Evolutionary conservation across 2,329 filamentous ascomycete genomes (phyloP).

Genomic region (Fulvia fulva): DNA sequence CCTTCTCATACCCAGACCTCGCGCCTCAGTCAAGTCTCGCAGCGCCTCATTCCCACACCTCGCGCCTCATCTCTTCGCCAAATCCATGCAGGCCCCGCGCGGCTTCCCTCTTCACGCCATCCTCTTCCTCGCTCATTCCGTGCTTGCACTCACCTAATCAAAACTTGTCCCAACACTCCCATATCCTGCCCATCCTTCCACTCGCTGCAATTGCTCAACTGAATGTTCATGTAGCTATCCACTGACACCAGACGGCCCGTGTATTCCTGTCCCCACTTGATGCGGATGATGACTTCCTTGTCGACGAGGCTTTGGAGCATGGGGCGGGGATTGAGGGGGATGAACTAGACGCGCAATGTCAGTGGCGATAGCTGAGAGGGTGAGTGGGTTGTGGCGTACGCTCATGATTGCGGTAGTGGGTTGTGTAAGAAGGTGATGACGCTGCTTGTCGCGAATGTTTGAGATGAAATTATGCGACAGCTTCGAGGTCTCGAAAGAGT

Average conservation of each 20-base stretch:
- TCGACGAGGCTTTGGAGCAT: slow-evolving; percentile 95
- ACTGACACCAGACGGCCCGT: slow-evolving; percentile 87
- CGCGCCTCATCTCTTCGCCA: not conserved
- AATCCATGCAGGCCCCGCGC: too few species aligned
- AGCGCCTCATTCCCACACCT: not conserved
- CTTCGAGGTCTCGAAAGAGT: not conserved
- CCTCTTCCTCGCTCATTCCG: too few species aligned
- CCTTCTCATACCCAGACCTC: not conserved
- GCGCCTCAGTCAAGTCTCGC: too few species aligned
- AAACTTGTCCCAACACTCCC: slow-evolving; percentile 79
- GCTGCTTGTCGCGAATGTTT: not conserved
- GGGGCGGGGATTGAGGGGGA: slow-evolving; percentile 93
- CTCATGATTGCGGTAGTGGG: slow-evolving; percentile 21
- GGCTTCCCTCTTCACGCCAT: too few species aligned
- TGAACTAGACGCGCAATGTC: slow-evolving; percentile 56
- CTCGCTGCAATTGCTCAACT: slow-evolving; percentile 86
- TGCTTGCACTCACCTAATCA: slow-evolving; percentile 66
- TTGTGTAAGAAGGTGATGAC: not conserved
- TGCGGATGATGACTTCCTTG: slow-evolving; percentile 81
- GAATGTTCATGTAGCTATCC: slow-evolving; percentile 99
- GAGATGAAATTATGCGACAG: slow-evolving; percentile 1
- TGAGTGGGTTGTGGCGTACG: slow-evolving; percentile 10
- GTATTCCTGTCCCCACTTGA: slow-evolving; percentile 99
- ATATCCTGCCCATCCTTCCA: slow-evolving; percentile 84
- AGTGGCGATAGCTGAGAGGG: not conserved